A percentile compares a stretch with the other conserved stretches of the same genome.
phyloP scores from a whole-genome alignment of 306 rosid genomes.

The Cucurbita moschata region DNA sequence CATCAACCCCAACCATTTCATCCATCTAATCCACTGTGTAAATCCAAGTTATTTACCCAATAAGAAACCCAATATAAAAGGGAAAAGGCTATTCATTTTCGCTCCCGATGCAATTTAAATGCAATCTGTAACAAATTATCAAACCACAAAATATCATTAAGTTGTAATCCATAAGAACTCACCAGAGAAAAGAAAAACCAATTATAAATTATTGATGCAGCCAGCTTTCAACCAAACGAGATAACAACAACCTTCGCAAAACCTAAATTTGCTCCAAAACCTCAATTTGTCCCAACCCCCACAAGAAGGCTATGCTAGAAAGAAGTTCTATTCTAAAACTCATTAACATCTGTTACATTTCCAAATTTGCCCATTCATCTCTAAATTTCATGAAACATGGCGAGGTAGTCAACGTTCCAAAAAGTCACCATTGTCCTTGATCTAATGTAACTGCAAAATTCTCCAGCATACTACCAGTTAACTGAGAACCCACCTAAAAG shows the following conservation, averaged over 20 bases:
- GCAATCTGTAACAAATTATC: slow-evolving; percentile 6
- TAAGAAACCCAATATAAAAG: slow-evolving; percentile 11
- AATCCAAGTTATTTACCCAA: slow-evolving; percentile 10
- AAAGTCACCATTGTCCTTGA: not conserved
- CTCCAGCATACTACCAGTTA: not conserved
- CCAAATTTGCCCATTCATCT: not conserved
- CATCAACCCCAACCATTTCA: slow-evolving; percentile 49
- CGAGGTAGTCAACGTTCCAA: not conserved
- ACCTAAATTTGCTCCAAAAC: not conserved
- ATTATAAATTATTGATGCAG: not conserved
- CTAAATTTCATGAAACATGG: not conserved
- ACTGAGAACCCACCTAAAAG: not conserved
- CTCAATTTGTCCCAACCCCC: not conserved
- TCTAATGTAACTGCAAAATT: not conserved
- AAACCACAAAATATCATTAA: not conserved
- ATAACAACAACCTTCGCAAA: not conserved
- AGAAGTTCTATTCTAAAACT: not conserved
- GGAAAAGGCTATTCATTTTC: slow-evolving; percentile 13
- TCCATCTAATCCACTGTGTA: slow-evolving; percentile 40
- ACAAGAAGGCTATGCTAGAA: not conserved
- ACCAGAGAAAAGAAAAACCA: not conserved
- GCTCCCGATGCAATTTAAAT: slow-evolving; percentile 4
- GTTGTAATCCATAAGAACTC: slow-evolving; percentile 4
- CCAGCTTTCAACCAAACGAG: not conserved
- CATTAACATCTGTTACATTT: not conserved